phyloP scores from a whole-genome alignment of 2,329 filamentous ascomycete genomes.

The Xylariaceae sp. region DNA sequence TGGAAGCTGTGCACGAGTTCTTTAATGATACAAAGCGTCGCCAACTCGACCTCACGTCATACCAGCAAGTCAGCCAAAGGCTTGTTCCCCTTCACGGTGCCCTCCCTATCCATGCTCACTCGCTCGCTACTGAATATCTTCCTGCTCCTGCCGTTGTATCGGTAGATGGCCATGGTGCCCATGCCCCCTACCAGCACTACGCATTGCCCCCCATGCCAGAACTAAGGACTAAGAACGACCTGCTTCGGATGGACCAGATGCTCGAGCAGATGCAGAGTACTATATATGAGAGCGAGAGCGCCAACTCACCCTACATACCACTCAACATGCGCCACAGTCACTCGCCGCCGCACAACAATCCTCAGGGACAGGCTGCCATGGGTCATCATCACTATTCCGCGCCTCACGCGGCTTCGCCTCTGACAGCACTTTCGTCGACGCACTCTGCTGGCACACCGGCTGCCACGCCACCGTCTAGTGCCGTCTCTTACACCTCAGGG shows the following conservation, averaged over 20 bases:
- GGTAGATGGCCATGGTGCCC: constrained; percentile 48
- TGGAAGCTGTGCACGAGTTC: constrained; percentile 87
- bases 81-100: constrained; percentile 75
- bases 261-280: constrained; percentile 94
- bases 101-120: constrained; percentile 55
- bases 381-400: constrained; percentile 40
- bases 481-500: constrained; percentile 70
- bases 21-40: constrained; percentile 90
- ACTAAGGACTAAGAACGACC: constrained; percentile 85
- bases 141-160: constrained; percentile 46
- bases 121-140: constrained; percentile 54
- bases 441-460: constrained; percentile 62
- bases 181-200: constrained; percentile 68
- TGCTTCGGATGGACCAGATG: constrained; percentile 90
- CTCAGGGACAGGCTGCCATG: constrained; percentile 34
- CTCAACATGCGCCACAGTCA: constrained; percentile 55
- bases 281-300: constrained; percentile 92
- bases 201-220: constrained; percentile 83
- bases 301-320: constrained; percentile 62
- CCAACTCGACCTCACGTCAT: constrained; percentile 83
- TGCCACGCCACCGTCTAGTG: constrained; percentile 69
- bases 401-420: constrained; percentile 56
- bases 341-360: constrained; percentile 37
- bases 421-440: constrained; percentile 53
- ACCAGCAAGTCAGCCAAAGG: constrained; percentile 83